Percentiles rank a stretch among this genome's conserved stretches.
phyloP scores from a whole-genome alignment of 371 early-diverging fungal species.

The Smittium culicis region DNA sequence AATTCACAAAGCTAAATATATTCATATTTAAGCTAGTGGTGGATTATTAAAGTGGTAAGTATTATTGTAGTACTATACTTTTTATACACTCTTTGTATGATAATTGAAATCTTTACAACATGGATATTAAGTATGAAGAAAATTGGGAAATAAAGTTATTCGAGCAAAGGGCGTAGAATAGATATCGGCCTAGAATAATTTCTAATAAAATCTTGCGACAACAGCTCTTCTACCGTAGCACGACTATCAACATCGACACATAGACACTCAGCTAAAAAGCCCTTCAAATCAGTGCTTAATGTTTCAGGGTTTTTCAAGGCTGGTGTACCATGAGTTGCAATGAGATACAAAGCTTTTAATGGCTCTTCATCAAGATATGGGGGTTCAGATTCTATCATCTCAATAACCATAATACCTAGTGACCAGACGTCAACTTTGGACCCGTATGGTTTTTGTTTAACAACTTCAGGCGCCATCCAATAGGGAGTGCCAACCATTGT shows the following conservation, averaged over 20 bases:
- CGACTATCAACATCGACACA: conserved; percentile 80
- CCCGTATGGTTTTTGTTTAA: conserved; percentile 81
- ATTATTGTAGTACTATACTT: too few relatives aligned
- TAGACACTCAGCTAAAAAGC: conserved; percentile 73
- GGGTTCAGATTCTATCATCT: conserved; percentile 95
- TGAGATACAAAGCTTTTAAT: conserved; percentile 84
- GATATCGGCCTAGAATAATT: conserved; percentile 27
- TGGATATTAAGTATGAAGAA: too few relatives aligned
- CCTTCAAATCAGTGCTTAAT: conserved; percentile 66
- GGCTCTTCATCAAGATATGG: conserved; percentile 94
- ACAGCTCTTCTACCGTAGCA: conserved; percentile 68
- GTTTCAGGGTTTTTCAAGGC: conserved; percentile 74
- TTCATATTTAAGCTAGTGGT: too few relatives aligned
- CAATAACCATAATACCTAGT: conserved; percentile 89
- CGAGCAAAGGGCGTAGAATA: conserved; percentile 19
- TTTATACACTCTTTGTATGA: too few relatives aligned
- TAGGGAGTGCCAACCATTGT: conserved; percentile 96
- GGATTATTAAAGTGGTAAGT: too few relatives aligned
- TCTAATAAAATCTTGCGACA: conserved; percentile 59
- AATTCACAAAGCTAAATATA: too few relatives aligned
- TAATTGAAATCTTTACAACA: too few relatives aligned
- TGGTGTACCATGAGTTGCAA: conserved; percentile 95
- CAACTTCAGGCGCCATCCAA: conserved; percentile 89
- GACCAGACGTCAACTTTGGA: conserved; percentile 89
- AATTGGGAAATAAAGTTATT: too few relatives aligned